phyloP scores from a whole-genome alignment of 257 asterid genomes.

The Solanum rostratum region DNA sequence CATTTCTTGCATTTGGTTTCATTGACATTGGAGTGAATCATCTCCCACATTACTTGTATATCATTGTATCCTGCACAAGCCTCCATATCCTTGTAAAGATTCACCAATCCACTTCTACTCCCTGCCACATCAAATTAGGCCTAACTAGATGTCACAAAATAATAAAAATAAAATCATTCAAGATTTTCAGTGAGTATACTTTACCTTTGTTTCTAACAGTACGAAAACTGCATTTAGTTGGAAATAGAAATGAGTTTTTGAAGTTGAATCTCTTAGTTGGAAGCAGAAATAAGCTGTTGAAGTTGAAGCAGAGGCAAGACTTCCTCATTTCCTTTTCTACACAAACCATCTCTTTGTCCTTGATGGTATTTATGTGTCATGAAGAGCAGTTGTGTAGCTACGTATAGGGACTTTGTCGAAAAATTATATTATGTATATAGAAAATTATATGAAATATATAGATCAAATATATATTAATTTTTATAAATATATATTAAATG shows the following conservation, averaged over 20 bases:
- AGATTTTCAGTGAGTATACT: neutral
- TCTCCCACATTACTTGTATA: constrained; percentile 67
- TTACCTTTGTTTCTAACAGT: constrained; percentile 28
- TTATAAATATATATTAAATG: neutral
- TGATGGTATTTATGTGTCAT: neutral
- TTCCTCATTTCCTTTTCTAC: constrained; percentile 33
- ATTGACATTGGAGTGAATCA: constrained; percentile 18
- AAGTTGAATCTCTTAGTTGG: constrained; percentile 15
- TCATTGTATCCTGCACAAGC: constrained; percentile 53
- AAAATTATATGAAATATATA: no score
- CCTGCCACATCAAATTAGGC: constrained; percentile 12
- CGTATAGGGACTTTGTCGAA: neutral
- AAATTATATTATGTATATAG: neutral
- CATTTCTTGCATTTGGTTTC: constrained; percentile 11
- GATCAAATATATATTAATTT: no score
- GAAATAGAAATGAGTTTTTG: neutral
- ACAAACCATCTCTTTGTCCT: neutral
- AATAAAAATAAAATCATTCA: neutral
- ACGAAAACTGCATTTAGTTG: neutral
- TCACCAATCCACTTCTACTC: constrained; percentile 26
- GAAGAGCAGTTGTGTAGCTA: neutral
- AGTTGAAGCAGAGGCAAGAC: constrained; percentile 22
- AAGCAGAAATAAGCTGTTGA: constrained; percentile 33
- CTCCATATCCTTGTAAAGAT: constrained; percentile 50
- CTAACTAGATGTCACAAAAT: neutral